Evolutionary conservation across 768 basidiomycete species (phyloP).

Genomic region (Trametes meyenii): DNA sequence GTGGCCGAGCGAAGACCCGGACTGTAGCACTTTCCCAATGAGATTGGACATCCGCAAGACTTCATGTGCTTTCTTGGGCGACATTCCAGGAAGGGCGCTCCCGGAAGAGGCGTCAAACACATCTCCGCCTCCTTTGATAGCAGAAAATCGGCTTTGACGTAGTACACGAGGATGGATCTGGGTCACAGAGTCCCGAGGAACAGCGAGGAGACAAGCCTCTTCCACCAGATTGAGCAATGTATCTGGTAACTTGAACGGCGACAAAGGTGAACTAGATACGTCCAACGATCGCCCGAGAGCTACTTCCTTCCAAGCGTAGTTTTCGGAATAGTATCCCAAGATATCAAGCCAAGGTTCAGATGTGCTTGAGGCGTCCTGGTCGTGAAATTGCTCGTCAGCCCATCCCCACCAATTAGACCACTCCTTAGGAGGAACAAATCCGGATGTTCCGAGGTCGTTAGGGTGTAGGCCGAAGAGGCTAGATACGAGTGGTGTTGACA

Average conservation of each 20-base stretch:
- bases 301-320: not conserved
- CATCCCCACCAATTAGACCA: constrained; percentile 35
- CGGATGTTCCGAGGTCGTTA: constrained; percentile 12
- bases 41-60: constrained; percentile 65
- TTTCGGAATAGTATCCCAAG: constrained; percentile 21
- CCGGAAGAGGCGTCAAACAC: not conserved
- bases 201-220: not conserved
- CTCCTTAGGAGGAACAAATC: constrained; percentile 16
- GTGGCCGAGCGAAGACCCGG: constrained; percentile 24
- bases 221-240: not conserved
- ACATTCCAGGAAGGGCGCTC: constrained; percentile 50
- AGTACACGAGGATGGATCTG: not conserved
- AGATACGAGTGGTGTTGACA: constrained; percentile 1
- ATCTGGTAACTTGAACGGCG: not conserved
- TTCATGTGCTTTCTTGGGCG: constrained; percentile 78
- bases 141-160: not conserved
- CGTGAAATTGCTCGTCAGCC: constrained; percentile 13
- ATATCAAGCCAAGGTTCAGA: constrained; percentile 25
- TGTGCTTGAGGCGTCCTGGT: not conserved
- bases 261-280: too few relatives aligned
- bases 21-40: constrained; percentile 43
- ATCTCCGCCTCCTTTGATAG: not conserved
- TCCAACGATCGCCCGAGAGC: not conserved
- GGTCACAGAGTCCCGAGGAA: not conserved
- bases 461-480: constrained; percentile 21